Conservation (phyloP, 768 basidiomycete species). For the Neoboletus subvelutipes region DNA sequence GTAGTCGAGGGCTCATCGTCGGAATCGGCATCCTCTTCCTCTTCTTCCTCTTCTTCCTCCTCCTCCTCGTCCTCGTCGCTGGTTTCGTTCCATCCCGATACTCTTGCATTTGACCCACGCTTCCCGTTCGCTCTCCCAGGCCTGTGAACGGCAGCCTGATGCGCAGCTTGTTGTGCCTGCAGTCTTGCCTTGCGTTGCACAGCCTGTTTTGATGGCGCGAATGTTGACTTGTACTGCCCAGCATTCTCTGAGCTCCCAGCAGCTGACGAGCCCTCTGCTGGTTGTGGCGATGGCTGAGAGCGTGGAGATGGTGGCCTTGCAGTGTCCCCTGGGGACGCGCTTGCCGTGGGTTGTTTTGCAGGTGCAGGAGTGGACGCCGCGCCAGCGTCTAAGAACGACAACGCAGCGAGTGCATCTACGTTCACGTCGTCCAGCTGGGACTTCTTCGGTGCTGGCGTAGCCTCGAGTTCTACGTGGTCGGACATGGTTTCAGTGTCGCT, state of each 20-base stretch:
- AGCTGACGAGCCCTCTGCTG: conserved; percentile 29
- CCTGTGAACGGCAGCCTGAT: conserved; percentile 71
- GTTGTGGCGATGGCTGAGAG: conserved; percentile 32
- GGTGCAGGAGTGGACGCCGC: conserved; percentile 20
- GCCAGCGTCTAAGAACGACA: conserved; percentile 66
- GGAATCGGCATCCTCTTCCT: conserved; percentile 64
- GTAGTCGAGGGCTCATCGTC: conserved; percentile 44
- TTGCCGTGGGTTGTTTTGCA: conserved; percentile 9
- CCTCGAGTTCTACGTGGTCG: conserved; percentile 14
- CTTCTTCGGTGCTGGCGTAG: conserved; percentile 10
- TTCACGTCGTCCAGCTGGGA: conserved; percentile 47
- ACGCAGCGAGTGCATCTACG: conserved; percentile 73
- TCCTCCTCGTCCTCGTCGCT: conserved; percentile 81
- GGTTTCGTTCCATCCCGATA: conserved; percentile 59
- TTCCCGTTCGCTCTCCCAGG: conserved; percentile 60
- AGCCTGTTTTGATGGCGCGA: conserved; percentile 82
- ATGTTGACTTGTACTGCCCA: conserved; percentile 74
- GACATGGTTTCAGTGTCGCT: conserved; percentile 37
- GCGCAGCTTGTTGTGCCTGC: conserved; percentile 81
- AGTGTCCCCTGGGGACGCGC: conserved; percentile 3
- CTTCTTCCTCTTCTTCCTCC: conserved; percentile 79
- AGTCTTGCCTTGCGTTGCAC: conserved; percentile 81
- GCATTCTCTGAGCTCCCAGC: conserved; percentile 28
- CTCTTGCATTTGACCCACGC: conserved; percentile 41
- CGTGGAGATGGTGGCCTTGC: conserved; percentile 28